phyloP scores from a whole-genome alignment of 768 basidiomycete genomes.

The Termitomyces sp. region DNA sequence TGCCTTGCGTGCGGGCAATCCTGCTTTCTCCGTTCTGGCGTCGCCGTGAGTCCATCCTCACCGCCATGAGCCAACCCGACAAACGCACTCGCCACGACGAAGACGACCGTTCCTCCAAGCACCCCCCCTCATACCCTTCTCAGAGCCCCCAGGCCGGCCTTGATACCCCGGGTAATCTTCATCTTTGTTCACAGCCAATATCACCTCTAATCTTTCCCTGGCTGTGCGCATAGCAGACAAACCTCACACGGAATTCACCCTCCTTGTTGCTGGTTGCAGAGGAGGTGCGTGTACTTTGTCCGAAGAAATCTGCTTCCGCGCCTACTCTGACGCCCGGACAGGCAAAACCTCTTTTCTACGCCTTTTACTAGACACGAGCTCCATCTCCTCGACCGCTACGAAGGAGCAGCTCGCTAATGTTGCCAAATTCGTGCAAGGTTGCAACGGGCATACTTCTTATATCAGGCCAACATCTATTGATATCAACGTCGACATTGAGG shows the following conservation, averaged over 20 bases:
- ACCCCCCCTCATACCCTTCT: conserved; percentile 17
- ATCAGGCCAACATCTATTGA: conserved; percentile 69
- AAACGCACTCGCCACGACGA: conserved; percentile 43
- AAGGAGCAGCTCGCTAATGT: conserved; percentile 77
- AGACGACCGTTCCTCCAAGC: conserved; percentile 23
- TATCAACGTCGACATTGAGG: conserved; percentile 56
- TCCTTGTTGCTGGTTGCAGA: conserved; percentile 79
- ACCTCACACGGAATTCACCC: conserved; percentile 43
- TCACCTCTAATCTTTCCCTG: conserved; percentile 15
- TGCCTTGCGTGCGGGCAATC: conserved; percentile 58
- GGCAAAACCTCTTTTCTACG: conserved; percentile 86
- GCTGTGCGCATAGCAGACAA: conserved; percentile 22
- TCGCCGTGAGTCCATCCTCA: conserved; percentile 37
- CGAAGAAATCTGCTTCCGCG: conserved; percentile 11
- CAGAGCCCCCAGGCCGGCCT: conserved; percentile 18
- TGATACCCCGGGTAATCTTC: conserved; percentile 33
- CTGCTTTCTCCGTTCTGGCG: conserved; percentile 46
- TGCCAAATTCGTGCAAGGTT: conserved; percentile 79
- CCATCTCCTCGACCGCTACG: conserved; percentile 54
- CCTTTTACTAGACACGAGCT: conserved; percentile 77
- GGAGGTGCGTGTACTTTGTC: conserved; percentile 42
- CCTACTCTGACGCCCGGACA: conserved; percentile 31
- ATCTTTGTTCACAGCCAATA: conserved; percentile 11
- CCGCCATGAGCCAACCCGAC: conserved; percentile 55
- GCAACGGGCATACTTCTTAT: conserved; percentile 65